These are phyloP conservation scores for Nakazawaea anatomiae DNA, from an alignment of 805 yeast genomes.

Conservation along the genomic window DNA sequence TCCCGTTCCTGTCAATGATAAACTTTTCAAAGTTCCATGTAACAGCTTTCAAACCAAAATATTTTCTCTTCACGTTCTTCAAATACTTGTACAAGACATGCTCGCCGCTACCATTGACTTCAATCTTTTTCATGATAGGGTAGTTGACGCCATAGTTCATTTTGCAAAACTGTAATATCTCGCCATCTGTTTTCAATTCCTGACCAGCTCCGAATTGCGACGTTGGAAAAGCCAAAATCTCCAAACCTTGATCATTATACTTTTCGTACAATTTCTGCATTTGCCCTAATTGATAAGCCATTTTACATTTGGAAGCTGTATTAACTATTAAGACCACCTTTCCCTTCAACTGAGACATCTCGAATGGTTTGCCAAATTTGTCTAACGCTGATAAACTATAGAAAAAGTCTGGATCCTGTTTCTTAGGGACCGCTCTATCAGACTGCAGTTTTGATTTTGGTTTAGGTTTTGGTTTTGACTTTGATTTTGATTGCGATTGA, in stretches of 20 bases:
- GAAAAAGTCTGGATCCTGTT: conserved; percentile 25
- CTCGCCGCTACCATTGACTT: conserved; percentile 70
- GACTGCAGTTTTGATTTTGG: background rate
- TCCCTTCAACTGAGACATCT: conserved; percentile 59
- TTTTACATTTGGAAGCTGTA: conserved; percentile 22
- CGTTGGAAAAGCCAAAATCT: conserved; percentile 73
- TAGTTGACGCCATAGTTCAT: conserved; percentile 76
- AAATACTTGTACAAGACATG: conserved; percentile 70
- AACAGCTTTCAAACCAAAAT: conserved; percentile 53
- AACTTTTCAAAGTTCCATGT: conserved; percentile 83
- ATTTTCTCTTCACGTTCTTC: conserved; percentile 48
- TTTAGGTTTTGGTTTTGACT: background rate
- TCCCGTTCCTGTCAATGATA: conserved; percentile 50
- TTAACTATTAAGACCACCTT: conserved; percentile 66
- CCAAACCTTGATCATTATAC: conserved; percentile 50
- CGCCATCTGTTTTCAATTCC: conserved; percentile 54
- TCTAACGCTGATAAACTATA: conserved; percentile 62
- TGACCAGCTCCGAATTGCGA: conserved; percentile 65
- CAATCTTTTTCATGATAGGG: conserved; percentile 71
- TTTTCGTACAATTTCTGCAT: conserved; percentile 53
- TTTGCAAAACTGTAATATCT: conserved; percentile 57
- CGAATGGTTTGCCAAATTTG: conserved; percentile 49
- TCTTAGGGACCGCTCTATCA: background rate
- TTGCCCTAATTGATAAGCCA: conserved; percentile 58
- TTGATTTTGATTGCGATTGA: background rate